Conservation (phyloP, 352 stramenopile species). For the Phytophthora fragariaefolia region DNA sequence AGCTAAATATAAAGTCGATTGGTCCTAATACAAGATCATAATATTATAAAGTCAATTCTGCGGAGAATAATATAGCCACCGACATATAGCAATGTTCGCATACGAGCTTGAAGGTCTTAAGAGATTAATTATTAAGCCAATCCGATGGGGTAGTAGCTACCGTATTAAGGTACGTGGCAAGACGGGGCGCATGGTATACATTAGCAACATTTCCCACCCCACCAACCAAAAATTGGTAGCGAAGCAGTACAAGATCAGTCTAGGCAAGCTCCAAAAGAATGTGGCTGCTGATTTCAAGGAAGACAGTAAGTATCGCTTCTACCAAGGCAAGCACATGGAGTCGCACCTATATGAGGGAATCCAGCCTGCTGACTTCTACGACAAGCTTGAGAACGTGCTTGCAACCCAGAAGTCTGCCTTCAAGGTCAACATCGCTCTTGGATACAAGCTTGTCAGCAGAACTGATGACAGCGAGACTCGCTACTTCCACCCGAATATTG, state of each 20-base stretch:
- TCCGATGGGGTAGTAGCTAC: too few species aligned
- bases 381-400: constrained; percentile 19
- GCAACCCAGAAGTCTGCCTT: constrained; percentile 1
- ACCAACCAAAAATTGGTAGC: not conserved
- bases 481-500: constrained; percentile 5
- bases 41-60: too few species aligned
- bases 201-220: not conserved
- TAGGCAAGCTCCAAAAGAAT: not conserved
- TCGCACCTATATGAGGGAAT: too few species aligned
- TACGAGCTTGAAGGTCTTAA: too few species aligned
- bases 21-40: too few species aligned
- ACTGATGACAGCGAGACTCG: not conserved
- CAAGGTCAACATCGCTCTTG: constrained; percentile 17
- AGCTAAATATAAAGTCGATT: constrained; percentile 13
- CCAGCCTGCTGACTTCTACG: not conserved
- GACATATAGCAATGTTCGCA: constrained; percentile 13
- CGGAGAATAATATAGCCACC: too few species aligned
- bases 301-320: not conserved
- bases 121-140: too few species aligned
- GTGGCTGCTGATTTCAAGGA: not conserved
- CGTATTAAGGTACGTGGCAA: constrained; percentile 1
- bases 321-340: constrained; percentile 1
- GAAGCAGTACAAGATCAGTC: not conserved
- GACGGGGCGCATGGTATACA: not conserved
- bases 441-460: too few species aligned